A percentile compares a stretch with the other conserved stretches of the same genome.
Conservation (phyloP, 2,329 filamentous ascomycete genomes). For the Aspergillus costaricaensis region DNA sequence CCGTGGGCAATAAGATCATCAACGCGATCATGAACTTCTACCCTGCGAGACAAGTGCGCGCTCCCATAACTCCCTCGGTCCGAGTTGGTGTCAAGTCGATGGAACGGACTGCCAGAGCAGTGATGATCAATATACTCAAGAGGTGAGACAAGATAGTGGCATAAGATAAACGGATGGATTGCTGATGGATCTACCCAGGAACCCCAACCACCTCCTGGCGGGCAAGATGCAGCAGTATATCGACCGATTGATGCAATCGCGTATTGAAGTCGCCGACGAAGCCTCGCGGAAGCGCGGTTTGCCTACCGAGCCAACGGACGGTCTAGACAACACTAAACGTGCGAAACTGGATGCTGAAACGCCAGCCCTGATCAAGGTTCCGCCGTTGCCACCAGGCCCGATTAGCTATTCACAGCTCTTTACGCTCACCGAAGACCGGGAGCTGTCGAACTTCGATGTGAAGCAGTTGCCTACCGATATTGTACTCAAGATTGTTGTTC, state of each 20-base stretch:
- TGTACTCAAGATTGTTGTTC: conserved; percentile 78
- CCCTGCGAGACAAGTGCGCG: conserved; percentile 76
- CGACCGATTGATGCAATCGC: conserved; percentile 76
- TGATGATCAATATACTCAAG: conserved; percentile 81
- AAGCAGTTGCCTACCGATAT: conserved; percentile 73
- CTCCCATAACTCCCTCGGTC: conserved; percentile 73
- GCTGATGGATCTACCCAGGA: conserved; percentile 54
- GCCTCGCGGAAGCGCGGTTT: conserved; percentile 72
- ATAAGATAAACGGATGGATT: background rate
- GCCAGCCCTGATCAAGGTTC: conserved; percentile 56
- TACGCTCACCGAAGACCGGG: conserved; percentile 75
- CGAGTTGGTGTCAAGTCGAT: conserved; percentile 88
- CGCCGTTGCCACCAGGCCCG: conserved; percentile 72
- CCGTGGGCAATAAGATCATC: conserved; percentile 81
- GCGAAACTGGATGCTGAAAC: conserved; percentile 66
- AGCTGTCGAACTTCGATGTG: conserved; percentile 78
- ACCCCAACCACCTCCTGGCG: conserved; percentile 74
- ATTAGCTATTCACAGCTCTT: conserved; percentile 82
- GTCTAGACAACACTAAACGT: conserved; percentile 76
- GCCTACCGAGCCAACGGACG: conserved; percentile 69
- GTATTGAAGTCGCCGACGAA: conserved; percentile 78
- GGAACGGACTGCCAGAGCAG: conserved; percentile 84
- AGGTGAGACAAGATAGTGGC: conserved; percentile 53
- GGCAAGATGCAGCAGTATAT: conserved; percentile 84
- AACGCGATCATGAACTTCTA: conserved; percentile 88